These are phyloP conservation scores for Cylindrotheca fusiformis DNA, from an alignment of 108 stramenopile species.

Conservation along the genomic window DNA sequence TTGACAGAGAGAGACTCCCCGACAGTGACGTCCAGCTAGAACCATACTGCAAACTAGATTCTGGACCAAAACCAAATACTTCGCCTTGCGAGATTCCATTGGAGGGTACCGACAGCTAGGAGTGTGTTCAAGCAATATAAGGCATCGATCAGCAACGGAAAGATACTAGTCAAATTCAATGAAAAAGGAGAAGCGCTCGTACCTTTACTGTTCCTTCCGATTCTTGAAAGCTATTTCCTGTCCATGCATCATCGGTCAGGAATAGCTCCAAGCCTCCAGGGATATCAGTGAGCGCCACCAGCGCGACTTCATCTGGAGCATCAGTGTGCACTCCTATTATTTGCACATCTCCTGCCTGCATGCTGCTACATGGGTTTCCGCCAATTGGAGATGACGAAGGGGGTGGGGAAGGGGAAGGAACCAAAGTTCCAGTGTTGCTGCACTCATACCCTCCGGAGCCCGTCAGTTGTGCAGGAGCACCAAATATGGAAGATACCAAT, in stretches of 20 bases:
- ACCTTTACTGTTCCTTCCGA: constrained; percentile 43
- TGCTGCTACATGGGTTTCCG: not conserved
- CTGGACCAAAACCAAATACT: constrained; percentile 21
- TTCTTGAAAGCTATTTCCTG: constrained; percentile 20
- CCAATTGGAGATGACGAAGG: not conserved
- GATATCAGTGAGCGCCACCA: constrained; percentile 45
- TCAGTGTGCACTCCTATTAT: constrained; percentile 30
- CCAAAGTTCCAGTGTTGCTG: not conserved
- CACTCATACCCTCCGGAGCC: not conserved
- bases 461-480: constrained; percentile 1
- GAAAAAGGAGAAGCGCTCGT: not conserved
- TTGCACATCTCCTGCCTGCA: constrained; percentile 33
- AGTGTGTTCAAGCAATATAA: not conserved
- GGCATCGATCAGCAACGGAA: not conserved
- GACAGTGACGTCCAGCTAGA: not conserved
- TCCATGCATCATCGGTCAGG: constrained; percentile 60
- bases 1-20: constrained; percentile 6
- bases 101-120: too few species aligned
- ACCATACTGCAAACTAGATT: not conserved
- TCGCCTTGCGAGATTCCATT: constrained; percentile 21
- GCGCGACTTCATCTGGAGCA: constrained; percentile 35
- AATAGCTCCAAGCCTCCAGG: constrained; percentile 36
- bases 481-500: constrained; percentile 34
- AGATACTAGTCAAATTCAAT: not conserved
- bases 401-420: not conserved